Conservation (phyloP, 2,329 filamentous ascomycete species). For the Ilyonectria robusta region DNA sequence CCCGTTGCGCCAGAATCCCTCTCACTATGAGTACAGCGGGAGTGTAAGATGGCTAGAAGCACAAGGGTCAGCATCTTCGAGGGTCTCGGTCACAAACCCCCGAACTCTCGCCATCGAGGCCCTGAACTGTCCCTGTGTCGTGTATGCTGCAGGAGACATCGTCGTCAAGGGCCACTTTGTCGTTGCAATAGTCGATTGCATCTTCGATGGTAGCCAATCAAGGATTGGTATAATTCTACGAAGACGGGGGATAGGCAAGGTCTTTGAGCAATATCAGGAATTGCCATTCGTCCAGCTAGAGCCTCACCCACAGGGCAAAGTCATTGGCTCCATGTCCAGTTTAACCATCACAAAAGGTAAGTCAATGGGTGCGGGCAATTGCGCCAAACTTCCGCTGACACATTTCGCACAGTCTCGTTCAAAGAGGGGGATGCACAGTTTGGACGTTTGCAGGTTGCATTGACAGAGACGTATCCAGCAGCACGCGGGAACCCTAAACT, state of each 20-base stretch:
- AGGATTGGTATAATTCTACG: constrained; percentile 25
- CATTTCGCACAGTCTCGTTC: constrained; percentile 18
- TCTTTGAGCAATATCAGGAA: constrained; percentile 27
- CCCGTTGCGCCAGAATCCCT: constrained; percentile 23
- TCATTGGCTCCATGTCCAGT: constrained; percentile 25
- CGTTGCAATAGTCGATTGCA: constrained; percentile 29
- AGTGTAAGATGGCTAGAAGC: constrained; percentile 26
- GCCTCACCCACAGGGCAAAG: constrained; percentile 22
- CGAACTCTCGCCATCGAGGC: constrained; percentile 17
- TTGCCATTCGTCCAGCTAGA: constrained; percentile 27
- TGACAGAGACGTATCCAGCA: constrained; percentile 26
- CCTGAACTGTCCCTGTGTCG: constrained; percentile 25
- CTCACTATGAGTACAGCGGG: constrained; percentile 27
- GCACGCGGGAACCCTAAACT: constrained; percentile 19
- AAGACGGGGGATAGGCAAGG: constrained; percentile 13
- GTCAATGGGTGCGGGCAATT: not conserved
- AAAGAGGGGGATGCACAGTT: constrained; percentile 20
- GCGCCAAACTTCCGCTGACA: not conserved
- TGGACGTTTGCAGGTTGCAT: constrained; percentile 25
- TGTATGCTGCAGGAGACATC: constrained; percentile 25
- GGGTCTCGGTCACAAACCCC: constrained; percentile 23
- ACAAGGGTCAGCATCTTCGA: constrained; percentile 25
- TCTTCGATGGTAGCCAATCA: constrained; percentile 19
- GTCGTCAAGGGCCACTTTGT: constrained; percentile 18
- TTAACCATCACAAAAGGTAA: constrained; percentile 20